These are phyloP conservation scores for Amanita molliuscula DNA, from an alignment of 768 basidiomycete genomes.

Conservation along the genomic window DNA sequence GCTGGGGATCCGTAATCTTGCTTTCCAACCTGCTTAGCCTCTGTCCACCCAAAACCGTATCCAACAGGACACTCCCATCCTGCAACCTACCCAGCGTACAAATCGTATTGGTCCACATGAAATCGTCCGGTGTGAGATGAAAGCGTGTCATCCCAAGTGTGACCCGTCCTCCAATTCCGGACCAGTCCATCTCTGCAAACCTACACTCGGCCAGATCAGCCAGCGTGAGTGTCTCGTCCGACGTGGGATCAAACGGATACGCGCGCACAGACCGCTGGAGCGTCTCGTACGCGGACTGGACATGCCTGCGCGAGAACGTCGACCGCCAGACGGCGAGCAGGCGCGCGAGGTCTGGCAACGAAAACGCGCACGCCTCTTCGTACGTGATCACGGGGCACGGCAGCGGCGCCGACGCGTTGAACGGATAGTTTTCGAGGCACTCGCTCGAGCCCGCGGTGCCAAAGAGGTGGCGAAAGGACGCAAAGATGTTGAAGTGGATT, in stretches of 20 bases:
- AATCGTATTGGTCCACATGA: background rate
- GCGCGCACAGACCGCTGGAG: background rate
- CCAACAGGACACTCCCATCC: conserved; percentile 1
- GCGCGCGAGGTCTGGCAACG: conserved; percentile 19
- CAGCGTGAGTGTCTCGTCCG: conserved; percentile 1
- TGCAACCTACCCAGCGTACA: background rate
- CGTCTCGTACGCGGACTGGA: background rate
- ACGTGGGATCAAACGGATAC: background rate
- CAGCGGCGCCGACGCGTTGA: conserved; percentile 22
- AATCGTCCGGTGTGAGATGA: background rate
- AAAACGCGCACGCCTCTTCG: conserved; percentile 18
- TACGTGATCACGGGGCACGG: conserved; percentile 30
- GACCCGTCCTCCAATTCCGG: background rate
- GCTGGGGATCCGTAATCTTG: background rate
- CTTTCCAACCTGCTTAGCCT: background rate
- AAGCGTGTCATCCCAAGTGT: background rate
- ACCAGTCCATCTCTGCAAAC: conserved; percentile 6
- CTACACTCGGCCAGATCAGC: background rate
- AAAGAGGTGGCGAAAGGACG: background rate
- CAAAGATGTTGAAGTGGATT: background rate
- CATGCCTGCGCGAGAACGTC: conserved; percentile 3
- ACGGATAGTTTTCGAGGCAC: conserved; percentile 7
- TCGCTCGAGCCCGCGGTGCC: background rate
- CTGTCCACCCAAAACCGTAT: background rate
- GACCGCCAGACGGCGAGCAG: conserved; percentile 13